Base-by-base conservation (phyloP, 139 green algal genomes). In the Spirogloea muscicola region DNA sequence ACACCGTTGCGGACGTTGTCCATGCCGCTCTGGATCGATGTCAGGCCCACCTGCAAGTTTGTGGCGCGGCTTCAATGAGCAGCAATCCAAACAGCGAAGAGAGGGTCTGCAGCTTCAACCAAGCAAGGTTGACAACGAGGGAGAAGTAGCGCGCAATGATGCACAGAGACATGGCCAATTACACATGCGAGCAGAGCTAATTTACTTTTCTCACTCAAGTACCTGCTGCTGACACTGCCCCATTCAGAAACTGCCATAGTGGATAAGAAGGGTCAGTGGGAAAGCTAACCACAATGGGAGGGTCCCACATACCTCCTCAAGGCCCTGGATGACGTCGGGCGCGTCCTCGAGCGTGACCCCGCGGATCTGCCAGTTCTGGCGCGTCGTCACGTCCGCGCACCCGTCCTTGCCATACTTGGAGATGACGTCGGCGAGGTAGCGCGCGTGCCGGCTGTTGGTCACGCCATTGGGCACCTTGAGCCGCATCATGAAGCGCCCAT, bases 1-100 rank as follows among this genome's bases (percentile, higher is more conserved):
- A 94, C 96, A n/a, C 93, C 88, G 84, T 98, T 98, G 55, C 94
- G 88, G 66, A 96, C 91, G 77, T 94, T 97, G 88, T 98, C 94
- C 92, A 99, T 95, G 62, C 94, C 94, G 27, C 61, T 89, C 85
- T 95, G 89, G 38, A 95, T 86, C 67, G 76, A 87, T 42, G 84
- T 91, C 44, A 98, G 81, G 27, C 89, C 89, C 2, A 82, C 43
- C n/a, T 79, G 59, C n/a, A n/a, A n/a, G n/a, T n/a, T n/a, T n/a
- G n/a, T n/a, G n/a, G n/a, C n/a, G n/a, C n/a, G n/a, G n/a, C n/a
- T n/a, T n/a, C n/a, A n/a, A n/a, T n/a, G n/a, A n/a, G n/a, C n/a
- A n/a, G n/a, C n/a, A n/a, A n/a, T n/a, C n/a, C n/a, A n/a, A n/a
- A n/a, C n/a, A n/a, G n/a, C n/a, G n/a, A n/a, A n/a, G n/a, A n/a